A percentile compares a stretch with the other conserved stretches of the same genome.
These are phyloP conservation scores for Fusarium multiceps DNA, from an alignment of 2,329 filamentous ascomycete genomes.

Conservation along the genomic window DNA sequence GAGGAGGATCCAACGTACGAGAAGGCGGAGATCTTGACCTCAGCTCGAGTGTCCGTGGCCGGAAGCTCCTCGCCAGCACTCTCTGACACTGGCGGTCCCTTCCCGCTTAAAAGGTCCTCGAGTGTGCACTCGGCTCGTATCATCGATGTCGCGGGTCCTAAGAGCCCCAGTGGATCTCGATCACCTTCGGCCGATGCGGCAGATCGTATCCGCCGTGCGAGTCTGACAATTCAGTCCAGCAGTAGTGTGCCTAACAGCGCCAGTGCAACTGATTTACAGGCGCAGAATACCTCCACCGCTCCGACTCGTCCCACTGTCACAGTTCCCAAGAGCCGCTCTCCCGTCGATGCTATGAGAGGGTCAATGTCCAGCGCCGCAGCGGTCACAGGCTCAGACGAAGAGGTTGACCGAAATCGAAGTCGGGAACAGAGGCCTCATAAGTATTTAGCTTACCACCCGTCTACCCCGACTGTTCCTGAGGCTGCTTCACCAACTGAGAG, in stretches of 20 bases:
- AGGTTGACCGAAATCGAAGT: slow-evolving; percentile 34
- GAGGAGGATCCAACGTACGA: slow-evolving; percentile 62
- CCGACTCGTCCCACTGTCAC: slow-evolving; percentile 39
- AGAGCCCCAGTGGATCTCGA: slow-evolving; percentile 63
- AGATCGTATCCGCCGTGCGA: slow-evolving; percentile 57
- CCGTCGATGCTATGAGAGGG: slow-evolving; percentile 48
- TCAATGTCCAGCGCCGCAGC: slow-evolving; percentile 48
- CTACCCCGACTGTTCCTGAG: slow-evolving; percentile 44
- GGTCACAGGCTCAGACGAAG: slow-evolving; percentile 60
- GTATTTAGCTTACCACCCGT: slow-evolving; percentile 41
- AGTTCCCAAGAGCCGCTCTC: slow-evolving; percentile 46
- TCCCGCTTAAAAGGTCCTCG: slow-evolving; percentile 54
- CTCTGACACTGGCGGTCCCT: slow-evolving; percentile 59
- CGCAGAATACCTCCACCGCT: slow-evolving; percentile 38
- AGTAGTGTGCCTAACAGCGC: slow-evolving; percentile 53
- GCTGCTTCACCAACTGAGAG: slow-evolving; percentile 31
- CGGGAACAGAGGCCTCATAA: slow-evolving; percentile 38
- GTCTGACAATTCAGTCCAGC: slow-evolving; percentile 49
- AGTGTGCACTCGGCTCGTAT: slow-evolving; percentile 68
- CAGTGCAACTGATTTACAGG: slow-evolving; percentile 55
- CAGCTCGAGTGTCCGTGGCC: slow-evolving; percentile 65
- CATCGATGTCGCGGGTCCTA: slow-evolving; percentile 65
- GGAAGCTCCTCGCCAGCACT: slow-evolving; percentile 62
- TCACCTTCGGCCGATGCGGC: slow-evolving; percentile 59
- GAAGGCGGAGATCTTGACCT: slow-evolving; percentile 68